These are phyloP conservation scores for Hymenoscyphus occultus DNA, from an alignment of 2,329 filamentous ascomycete genomes.

Conservation along the genomic window DNA sequence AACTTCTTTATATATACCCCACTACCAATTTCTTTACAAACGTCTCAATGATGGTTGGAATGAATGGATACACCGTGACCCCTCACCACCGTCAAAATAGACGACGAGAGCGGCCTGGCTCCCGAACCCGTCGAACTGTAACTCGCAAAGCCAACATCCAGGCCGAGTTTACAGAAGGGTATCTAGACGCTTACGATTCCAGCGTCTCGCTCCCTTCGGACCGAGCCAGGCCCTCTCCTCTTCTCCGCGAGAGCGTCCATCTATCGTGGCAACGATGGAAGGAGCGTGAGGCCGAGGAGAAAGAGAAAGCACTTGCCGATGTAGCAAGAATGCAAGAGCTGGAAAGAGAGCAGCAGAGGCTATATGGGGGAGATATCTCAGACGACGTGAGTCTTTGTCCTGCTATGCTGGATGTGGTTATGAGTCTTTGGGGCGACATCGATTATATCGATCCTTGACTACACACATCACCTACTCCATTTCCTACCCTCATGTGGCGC, in stretches of 20 bases:
- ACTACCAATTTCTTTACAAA: not conserved
- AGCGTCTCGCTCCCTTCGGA: constrained; percentile 30
- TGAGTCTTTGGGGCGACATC: constrained; percentile 35
- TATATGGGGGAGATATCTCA: constrained; percentile 34
- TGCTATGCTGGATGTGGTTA: constrained; percentile 35
- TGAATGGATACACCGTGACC: constrained; percentile 25
- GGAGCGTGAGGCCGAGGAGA: constrained; percentile 29
- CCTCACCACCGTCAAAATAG: constrained; percentile 34
- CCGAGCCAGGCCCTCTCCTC: constrained; percentile 30
- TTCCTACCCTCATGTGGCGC: not conserved
- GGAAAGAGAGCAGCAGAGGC: constrained; percentile 29
- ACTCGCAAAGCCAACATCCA: constrained; percentile 29
- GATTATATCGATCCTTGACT: constrained; percentile 36
- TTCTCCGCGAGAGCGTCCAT: constrained; percentile 34
- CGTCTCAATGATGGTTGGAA: constrained; percentile 20
- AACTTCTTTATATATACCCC: not conserved
- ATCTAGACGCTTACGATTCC: constrained; percentile 30
- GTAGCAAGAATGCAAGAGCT: constrained; percentile 25
- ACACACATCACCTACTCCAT: constrained; percentile 5
- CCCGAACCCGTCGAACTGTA: constrained; percentile 31
- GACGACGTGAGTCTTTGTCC: constrained; percentile 36
- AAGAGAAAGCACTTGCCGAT: constrained; percentile 26
- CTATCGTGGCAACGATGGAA: constrained; percentile 36
- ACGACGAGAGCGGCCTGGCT: constrained; percentile 34
- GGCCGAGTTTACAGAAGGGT: constrained; percentile 28